Evolutionary conservation across 768 basidiomycete genomes (phyloP).

Genomic region (Boletus reticuloceps): DNA sequence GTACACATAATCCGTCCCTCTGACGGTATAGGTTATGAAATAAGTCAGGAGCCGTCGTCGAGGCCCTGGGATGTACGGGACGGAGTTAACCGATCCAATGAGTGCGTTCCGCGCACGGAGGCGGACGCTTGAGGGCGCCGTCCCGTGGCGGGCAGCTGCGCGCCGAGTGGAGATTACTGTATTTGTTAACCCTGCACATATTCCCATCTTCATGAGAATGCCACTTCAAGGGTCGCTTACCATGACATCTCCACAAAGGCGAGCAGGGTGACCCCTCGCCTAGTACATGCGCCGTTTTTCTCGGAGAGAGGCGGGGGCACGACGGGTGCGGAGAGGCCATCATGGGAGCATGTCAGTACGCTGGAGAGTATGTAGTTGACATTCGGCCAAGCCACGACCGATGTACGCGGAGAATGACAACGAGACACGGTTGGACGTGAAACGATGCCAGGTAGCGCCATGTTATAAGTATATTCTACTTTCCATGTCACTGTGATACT

Average conservation of each 20-base stretch:
- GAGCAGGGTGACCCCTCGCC: not conserved
- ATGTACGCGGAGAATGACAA: conserved; percentile 34
- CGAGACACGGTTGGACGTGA: conserved; percentile 8
- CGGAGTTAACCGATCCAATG: too few relatives aligned
- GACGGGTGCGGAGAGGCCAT: not conserved
- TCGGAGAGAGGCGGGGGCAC: not conserved
- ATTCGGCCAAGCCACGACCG: conserved; percentile 9
- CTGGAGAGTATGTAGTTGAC: too few relatives aligned
- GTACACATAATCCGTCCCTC: too few relatives aligned
- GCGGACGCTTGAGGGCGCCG: too few relatives aligned
- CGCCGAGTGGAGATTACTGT: not conserved
- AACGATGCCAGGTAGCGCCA: conserved; percentile 17
- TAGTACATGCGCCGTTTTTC: not conserved
- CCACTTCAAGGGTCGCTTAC: not conserved
- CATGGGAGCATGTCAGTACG: too few relatives aligned
- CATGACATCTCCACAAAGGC: too few relatives aligned
- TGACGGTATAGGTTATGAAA: too few relatives aligned
- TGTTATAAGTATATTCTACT: conserved; percentile 23
- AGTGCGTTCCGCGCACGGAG: too few relatives aligned
- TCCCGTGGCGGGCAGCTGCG: too few relatives aligned
- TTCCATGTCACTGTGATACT: not conserved
- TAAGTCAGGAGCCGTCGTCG: too few relatives aligned
- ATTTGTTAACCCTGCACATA: not conserved
- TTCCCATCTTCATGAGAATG: not conserved
- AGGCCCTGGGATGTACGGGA: too few relatives aligned